These are phyloP conservation scores for Pichia pseudocactophila DNA, from an alignment of 805 yeast genomes.

Conservation along the genomic window DNA sequence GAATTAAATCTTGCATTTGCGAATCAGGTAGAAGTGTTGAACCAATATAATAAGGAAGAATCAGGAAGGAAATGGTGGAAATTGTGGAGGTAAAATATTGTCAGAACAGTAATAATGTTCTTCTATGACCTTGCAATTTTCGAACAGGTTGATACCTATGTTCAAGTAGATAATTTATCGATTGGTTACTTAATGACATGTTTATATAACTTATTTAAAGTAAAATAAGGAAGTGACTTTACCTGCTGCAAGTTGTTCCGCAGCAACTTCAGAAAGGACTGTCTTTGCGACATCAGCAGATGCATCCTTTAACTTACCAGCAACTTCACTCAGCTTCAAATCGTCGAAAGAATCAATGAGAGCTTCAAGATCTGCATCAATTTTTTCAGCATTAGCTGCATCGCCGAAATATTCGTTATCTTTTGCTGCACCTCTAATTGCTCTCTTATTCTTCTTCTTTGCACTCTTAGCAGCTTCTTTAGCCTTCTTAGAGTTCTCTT, in stretches of 20 bases:
- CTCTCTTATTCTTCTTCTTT: constrained; percentile 69
- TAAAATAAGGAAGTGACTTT: constrained; percentile 31
- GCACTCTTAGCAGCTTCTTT: constrained; percentile 97
- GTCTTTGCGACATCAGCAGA: constrained; percentile 53
- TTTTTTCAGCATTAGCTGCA: constrained; percentile 52
- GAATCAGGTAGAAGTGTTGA: constrained; percentile 14
- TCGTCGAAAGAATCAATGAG: constrained; percentile 79
- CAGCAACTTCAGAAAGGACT: constrained; percentile 46
- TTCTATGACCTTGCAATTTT: too few species aligned
- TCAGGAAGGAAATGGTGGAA: constrained; percentile 5
- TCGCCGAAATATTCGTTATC: constrained; percentile 81
- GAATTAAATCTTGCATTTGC: constrained; percentile 22
- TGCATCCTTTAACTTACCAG: constrained; percentile 51
- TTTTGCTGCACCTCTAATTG: constrained; percentile 69
- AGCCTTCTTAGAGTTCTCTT: constrained; percentile 61
- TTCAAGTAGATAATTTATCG: too few species aligned
- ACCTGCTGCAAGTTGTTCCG: constrained; percentile 44
- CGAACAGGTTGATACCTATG: too few species aligned
- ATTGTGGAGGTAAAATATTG: constrained; percentile 6
- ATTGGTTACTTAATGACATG: not conserved
- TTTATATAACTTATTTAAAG: constrained; percentile 12
- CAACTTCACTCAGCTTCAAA: constrained; percentile 63
- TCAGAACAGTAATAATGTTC: too few species aligned
- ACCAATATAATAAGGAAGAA: not conserved
- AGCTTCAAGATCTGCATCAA: constrained; percentile 73